Conservation (phyloP, 352 stramenopile species). For the Nothophytophthora sp. region DNA sequence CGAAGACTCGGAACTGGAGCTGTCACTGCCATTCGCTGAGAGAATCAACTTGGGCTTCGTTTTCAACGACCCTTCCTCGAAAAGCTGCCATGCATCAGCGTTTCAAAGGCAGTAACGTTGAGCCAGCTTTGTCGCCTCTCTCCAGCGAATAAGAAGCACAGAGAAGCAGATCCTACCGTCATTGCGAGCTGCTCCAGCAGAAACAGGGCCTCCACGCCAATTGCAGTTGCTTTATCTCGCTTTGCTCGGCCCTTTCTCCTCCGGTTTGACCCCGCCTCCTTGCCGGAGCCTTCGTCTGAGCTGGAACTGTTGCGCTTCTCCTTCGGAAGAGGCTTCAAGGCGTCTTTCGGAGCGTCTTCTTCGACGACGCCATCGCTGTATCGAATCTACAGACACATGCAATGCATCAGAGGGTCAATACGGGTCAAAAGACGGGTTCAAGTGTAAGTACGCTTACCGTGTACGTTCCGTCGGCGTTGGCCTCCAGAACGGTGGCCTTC, state of each 20-base stretch:
- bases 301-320: constrained; percentile 2
- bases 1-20: constrained; percentile 22
- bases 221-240: constrained; percentile 7
- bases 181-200: constrained; percentile 68
- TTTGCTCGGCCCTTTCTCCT: constrained; percentile 5
- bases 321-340: constrained; percentile 23
- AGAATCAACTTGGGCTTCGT: constrained; percentile 46
- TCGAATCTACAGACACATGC: constrained; percentile 37
- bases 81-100: constrained; percentile 38
- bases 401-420: neutral
- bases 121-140: neutral
- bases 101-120: too few species aligned
- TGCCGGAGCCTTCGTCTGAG: constrained; percentile 2
- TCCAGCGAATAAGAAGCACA: neutral
- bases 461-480: constrained; percentile 40
- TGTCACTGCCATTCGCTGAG: constrained; percentile 11
- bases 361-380: constrained; percentile 50
- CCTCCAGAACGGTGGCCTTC: constrained; percentile 32
- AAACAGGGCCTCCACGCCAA: constrained; percentile 48
- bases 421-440: neutral
- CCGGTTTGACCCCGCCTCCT: neutral
- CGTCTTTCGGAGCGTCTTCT: constrained; percentile 47
- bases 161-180: constrained; percentile 32
- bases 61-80: constrained; percentile 51
- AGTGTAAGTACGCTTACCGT: constrained; percentile 24